Conservation (phyloP, 805 yeast species). For the Schwanniomyces sp. region DNA sequence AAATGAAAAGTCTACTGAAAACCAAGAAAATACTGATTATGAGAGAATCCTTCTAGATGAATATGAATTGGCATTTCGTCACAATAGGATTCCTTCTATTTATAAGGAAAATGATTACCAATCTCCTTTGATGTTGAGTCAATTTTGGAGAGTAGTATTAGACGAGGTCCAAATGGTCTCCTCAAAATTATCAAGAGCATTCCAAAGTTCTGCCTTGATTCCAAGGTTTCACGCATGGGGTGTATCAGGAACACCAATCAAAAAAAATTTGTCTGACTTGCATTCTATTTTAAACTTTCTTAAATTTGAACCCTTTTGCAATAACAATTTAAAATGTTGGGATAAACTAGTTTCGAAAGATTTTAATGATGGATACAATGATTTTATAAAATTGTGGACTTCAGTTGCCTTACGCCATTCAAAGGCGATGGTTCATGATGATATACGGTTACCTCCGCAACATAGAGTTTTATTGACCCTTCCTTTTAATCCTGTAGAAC, state of each 20-base stretch:
- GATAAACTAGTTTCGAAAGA: conserved; percentile 16
- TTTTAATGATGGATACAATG: conserved; percentile 15
- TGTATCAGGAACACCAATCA: conserved; percentile 92
- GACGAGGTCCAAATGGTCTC: conserved; percentile 97
- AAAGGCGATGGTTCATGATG: conserved; percentile 75
- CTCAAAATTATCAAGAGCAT: conserved; percentile 68
- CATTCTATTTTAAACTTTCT: conserved; percentile 70
- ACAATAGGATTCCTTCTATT: conserved; percentile 22
- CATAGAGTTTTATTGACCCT: conserved; percentile 64
- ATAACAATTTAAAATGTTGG: conserved; percentile 46
- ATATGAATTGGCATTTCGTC: conserved; percentile 25
- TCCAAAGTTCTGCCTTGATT: conserved; percentile 74
- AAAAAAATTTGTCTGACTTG: conserved; percentile 63
- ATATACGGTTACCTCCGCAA: conserved; percentile 79
- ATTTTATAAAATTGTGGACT: conserved; percentile 49
- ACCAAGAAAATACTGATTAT: conserved; percentile 26
- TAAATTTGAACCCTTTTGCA: conserved; percentile 63
- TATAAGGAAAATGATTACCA: conserved; percentile 50
- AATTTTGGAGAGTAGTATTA: conserved; percentile 86
- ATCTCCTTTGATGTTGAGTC: conserved; percentile 77
- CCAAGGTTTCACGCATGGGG: conserved; percentile 95
- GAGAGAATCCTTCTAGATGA: conserved; percentile 35
- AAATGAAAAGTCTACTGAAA: conserved; percentile 18
- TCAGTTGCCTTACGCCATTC: conserved; percentile 73
- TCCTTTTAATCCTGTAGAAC: conserved; percentile 81